These are phyloP conservation scores for Filobasidium floriforme DNA, from an alignment of 768 basidiomycete species.

Conservation along the genomic window DNA sequence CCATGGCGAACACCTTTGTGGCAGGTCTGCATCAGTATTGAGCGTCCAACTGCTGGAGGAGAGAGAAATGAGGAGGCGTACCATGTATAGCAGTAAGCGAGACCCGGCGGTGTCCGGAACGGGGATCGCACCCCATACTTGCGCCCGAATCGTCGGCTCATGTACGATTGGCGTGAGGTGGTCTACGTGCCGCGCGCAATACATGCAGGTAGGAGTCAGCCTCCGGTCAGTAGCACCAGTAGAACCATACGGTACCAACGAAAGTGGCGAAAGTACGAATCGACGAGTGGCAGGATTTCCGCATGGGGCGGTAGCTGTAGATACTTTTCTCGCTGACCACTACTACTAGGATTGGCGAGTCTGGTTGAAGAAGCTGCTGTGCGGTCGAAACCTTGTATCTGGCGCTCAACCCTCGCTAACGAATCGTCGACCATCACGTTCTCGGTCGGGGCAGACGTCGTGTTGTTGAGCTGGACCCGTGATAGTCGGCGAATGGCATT, in stretches of 20 bases:
- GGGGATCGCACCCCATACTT: slow-evolving; percentile 23
- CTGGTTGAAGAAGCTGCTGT: too few relatives aligned
- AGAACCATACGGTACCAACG: background rate
- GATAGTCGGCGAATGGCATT: too few relatives aligned
- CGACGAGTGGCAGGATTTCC: background rate
- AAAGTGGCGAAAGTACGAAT: background rate
- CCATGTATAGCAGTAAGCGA: background rate
- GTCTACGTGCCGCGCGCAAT: background rate
- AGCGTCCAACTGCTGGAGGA: background rate
- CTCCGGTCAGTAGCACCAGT: background rate
- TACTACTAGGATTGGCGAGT: too few relatives aligned
- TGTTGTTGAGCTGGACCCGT: too few relatives aligned
- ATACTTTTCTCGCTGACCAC: background rate
- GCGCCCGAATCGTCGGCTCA: slow-evolving; percentile 25
- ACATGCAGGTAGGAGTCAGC: background rate
- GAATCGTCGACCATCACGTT: too few relatives aligned
- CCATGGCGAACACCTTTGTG: background rate
- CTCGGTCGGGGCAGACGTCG: too few relatives aligned
- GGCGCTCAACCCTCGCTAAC: too few relatives aligned
- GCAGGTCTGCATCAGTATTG: background rate
- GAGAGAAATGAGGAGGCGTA: background rate
- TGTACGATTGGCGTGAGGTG: slow-evolving; percentile 14
- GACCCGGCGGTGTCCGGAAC: slow-evolving; percentile 14
- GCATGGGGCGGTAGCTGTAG: background rate
- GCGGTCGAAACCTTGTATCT: background rate